Base-by-base conservation (phyloP, 2,329 filamentous ascomycete genomes). In the Aspergillus sp. region DNA sequence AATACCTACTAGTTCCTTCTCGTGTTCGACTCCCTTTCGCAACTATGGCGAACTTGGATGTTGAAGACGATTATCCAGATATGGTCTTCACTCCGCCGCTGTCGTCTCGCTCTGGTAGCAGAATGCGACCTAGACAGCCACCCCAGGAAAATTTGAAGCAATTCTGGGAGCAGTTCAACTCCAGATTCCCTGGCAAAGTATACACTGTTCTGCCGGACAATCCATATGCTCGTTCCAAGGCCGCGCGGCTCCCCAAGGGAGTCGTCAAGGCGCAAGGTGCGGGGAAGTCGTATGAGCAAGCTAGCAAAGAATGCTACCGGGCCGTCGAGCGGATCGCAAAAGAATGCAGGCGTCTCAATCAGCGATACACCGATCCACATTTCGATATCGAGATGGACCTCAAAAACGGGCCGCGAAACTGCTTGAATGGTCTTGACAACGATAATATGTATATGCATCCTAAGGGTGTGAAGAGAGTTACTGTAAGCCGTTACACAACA, bases 351-450 rank as follows among this genome's bases (percentile, higher is more conserved):
- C 83, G 90, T 8, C 80, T 91, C 57, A 96, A 96, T 73, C 88
- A 91, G 68, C 93, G 91, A 73, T 96, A 96, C 70, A 84, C 88
- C 15, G 91, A 96, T 69, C 85, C 87, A n/a, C 86, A 95, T 71
- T 96, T 96, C 69, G 89, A 96, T 70, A 86, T 96, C 52, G 91
- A 95, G 69, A 79, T 84, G 39, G 90, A 93, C 70, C 80, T 92
- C 61, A 89, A 90, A 74, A 78, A 79, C 39, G 75, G 77, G n/a
- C 73, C 70, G 14, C 68, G 77, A 48, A 78, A 85, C 65, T 86
- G 80, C 64, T 67, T 86, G 31, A 78, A 81, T 63, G 79, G 80
- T 2, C 65, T 86, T 46, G 69, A 65, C 40, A 75, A 73, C 46
- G 57, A 69, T 48, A 72, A 73, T 15, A 79, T 82, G 64, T 72